Percentiles rank a stretch among this genome's conserved stretches.
Conservation (phyloP, 805 yeast genomes). For the Metschnikowia noctiluminum region DNA sequence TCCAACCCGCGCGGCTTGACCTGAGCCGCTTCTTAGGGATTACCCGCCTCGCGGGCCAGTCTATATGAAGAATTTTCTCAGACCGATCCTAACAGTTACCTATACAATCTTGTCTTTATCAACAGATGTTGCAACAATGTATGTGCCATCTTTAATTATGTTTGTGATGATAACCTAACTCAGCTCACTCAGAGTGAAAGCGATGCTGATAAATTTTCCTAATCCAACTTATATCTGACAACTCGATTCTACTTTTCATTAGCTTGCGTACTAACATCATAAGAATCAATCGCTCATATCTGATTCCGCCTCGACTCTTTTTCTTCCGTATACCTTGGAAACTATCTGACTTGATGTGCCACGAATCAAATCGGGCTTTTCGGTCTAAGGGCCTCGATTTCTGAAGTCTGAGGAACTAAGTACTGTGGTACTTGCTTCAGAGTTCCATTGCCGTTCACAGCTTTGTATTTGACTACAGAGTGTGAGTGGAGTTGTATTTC, state of each 20-base stretch:
- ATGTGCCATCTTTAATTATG: conserved; percentile 6
- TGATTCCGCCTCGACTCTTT: neutral
- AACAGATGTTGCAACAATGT: neutral
- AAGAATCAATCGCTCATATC: neutral
- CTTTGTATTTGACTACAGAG: conserved; percentile 27
- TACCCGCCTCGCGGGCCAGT: conserved; percentile 8
- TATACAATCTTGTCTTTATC: neutral
- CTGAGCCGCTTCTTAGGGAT: neutral
- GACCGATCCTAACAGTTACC: neutral
- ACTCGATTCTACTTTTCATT: conserved; percentile 3
- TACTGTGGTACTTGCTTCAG: conserved; percentile 43
- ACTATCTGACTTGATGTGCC: neutral
- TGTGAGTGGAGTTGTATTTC: conserved; percentile 29
- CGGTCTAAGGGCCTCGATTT: conserved; percentile 79
- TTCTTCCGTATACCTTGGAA: neutral
- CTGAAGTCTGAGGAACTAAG: conserved; percentile 61
- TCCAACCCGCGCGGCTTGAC: neutral
- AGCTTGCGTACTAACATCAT: conserved; percentile 10
- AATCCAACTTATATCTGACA: conserved; percentile 46
- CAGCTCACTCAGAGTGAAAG: conserved; percentile 54
- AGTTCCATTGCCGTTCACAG: conserved; percentile 12
- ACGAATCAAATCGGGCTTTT: conserved; percentile 55
- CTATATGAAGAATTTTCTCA: conserved; percentile 1
- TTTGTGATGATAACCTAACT: conserved; percentile 52
- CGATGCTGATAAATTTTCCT: conserved; percentile 48